Base-by-base conservation (phyloP, 768 basidiomycete species). In the Collybia sp. region DNA sequence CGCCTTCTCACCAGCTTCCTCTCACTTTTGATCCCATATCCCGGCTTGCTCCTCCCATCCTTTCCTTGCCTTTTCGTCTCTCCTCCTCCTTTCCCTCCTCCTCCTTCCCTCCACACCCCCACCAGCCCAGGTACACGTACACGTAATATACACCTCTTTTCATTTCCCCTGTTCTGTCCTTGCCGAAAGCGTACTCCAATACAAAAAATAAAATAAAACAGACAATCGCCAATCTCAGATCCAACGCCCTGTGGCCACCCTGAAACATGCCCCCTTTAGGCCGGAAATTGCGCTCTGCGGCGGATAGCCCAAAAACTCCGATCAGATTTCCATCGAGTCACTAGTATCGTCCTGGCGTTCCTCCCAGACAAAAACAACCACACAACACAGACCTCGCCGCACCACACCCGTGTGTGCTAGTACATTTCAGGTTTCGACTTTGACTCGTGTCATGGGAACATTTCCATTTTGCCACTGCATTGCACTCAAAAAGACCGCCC, bases 281-380 rank as follows among this genome's bases (percentile, higher is more conserved):
- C 16, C 37, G 17, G 39, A 41, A 40, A 46, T n/a, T 46, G 45
- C 38, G 45, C 45, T 32, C 30, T 46, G 45, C 45, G 45, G 45
- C 30, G 36, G 39, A 46, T 46, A 41, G 40, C 37, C 17, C 40
- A 34, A 31, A 18, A 46, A 42, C 32, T 46, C 45, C 45, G 45
- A 46, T 46, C 45, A 46, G 35, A 20, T 33, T 34, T 15, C 20
- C 16, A 46, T 39, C 18, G 17, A 37, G 25, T 25, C 25, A 25
- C 25, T 25, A 25, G 25, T 25, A 25, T 25, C 25, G 25, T 45
- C 30, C 30, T 8, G 36, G 39, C 45, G 45, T 37, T 39, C 12
- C 19, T 15, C 25, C 31, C 45, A 25, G 25, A 25, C 3, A 25
- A 25, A 12, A 36, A 46, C 30, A 19, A 11, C 38, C 33, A 31